These are phyloP conservation scores for Neurospora sp. DNA, from an alignment of 495 filamentous ascomycete genomes.

Conservation along the genomic window DNA sequence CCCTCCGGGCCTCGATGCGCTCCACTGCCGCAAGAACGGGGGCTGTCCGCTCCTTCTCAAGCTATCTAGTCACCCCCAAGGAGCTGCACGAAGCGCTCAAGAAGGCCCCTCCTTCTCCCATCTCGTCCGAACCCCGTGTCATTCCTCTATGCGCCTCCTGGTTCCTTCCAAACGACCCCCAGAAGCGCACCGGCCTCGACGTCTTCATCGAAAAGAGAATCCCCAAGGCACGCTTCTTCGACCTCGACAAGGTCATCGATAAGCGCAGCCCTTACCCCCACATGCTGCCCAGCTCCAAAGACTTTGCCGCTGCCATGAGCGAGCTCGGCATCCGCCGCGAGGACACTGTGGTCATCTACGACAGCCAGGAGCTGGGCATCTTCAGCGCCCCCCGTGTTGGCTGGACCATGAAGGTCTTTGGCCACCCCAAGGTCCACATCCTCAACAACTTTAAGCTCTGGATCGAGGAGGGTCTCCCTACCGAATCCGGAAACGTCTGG, in stretches of 20 bases:
- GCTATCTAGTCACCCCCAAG: slow-evolving; percentile 75
- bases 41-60: slow-evolving; percentile 47
- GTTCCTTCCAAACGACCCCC: slow-evolving; percentile 84
- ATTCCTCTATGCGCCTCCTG: slow-evolving; percentile 86
- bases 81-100: slow-evolving; percentile 72
- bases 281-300: slow-evolving; percentile 78
- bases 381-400: slow-evolving; percentile 88
- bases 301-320: slow-evolving; percentile 82
- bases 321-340: slow-evolving; percentile 74
- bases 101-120: slow-evolving; percentile 61
- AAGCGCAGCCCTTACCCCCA: slow-evolving; percentile 82
- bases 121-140: slow-evolving; percentile 66
- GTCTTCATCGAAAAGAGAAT: slow-evolving; percentile 71
- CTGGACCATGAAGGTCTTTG: slow-evolving; percentile 87
- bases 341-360: slow-evolving; percentile 88
- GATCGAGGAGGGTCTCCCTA: slow-evolving; percentile 71
- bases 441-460: slow-evolving; percentile 91
- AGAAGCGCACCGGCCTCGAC: slow-evolving; percentile 60
- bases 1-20: slow-evolving; percentile 18
- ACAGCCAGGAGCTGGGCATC: slow-evolving; percentile 77
- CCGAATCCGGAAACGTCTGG: slow-evolving; percentile 64
- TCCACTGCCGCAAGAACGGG: background rate
- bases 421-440: slow-evolving; percentile 80
- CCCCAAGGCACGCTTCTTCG: slow-evolving; percentile 88
- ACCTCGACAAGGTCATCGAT: slow-evolving; percentile 85